A percentile compares a stretch with the other conserved stretches of the same genome.
Conservation (phyloP, 176 grass and related monocot species). For the Avena sativa region DNA sequence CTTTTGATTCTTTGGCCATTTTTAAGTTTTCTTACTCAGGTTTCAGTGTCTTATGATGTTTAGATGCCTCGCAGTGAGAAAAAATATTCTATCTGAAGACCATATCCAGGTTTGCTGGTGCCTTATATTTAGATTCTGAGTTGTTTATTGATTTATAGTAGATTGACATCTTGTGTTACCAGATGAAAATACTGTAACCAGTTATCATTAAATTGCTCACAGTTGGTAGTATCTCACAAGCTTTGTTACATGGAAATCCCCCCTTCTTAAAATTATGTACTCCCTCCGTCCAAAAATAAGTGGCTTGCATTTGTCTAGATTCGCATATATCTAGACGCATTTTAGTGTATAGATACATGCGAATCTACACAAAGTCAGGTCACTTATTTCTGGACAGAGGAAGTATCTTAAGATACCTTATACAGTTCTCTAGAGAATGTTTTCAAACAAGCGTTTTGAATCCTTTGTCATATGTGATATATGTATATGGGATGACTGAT, state of each 20-base stretch:
- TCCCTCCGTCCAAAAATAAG: too few species aligned
- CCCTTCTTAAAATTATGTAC: background rate
- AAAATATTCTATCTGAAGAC: constrained; percentile 66
- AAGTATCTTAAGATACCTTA: background rate
- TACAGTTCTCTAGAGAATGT: too few species aligned
- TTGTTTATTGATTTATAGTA: constrained; percentile 6
- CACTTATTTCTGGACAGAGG: too few species aligned
- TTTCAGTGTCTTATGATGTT: constrained; percentile 45
- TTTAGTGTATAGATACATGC: too few species aligned
- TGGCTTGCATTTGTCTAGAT: too few species aligned
- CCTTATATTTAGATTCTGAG: background rate
- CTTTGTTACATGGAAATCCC: background rate
- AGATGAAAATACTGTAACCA: constrained; percentile 3
- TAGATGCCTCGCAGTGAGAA: constrained; percentile 72
- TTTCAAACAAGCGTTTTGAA: background rate
- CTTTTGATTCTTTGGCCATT: background rate
- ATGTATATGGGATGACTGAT: constrained; percentile 1
- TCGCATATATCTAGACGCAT: too few species aligned
- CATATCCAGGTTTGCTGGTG: constrained; percentile 69
- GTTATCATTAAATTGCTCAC: background rate
- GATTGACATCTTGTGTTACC: constrained; percentile 12
- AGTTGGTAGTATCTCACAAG: constrained; percentile 13
- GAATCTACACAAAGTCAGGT: too few species aligned
- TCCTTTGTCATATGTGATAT: background rate
- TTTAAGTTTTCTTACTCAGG: constrained; percentile 4